Evolutionary conservation across 2,329 filamentous ascomycete genomes (phyloP).

Genomic region (Aspergillus neoniger): DNA sequence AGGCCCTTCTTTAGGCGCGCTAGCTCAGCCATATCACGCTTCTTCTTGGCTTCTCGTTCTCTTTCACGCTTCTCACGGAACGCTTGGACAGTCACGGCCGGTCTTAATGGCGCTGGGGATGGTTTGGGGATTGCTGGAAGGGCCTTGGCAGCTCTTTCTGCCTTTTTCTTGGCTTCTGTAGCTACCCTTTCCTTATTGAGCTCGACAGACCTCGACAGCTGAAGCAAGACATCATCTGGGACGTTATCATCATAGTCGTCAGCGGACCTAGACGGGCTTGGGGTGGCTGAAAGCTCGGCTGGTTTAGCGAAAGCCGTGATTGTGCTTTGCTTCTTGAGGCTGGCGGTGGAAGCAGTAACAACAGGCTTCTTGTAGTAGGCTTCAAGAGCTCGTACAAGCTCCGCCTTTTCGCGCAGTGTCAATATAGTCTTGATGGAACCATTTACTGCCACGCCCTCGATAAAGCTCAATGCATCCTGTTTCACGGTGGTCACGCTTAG

Average conservation of each 20-base stretch:
- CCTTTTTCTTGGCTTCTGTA: constrained; percentile 32
- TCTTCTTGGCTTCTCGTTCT: constrained; percentile 73
- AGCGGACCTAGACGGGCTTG: constrained; percentile 31
- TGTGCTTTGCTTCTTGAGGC: constrained; percentile 47
- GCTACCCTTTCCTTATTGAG: constrained; percentile 43
- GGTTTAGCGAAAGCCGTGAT: constrained; percentile 44
- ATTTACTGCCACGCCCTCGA: constrained; percentile 56
- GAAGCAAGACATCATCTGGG: constrained; percentile 43
- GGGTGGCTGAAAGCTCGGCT: constrained; percentile 37
- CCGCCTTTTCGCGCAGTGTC: constrained; percentile 78
- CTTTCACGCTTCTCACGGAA: constrained; percentile 74
- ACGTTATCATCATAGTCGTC: constrained; percentile 48
- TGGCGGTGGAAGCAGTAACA: constrained; percentile 43
- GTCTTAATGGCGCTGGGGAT: constrained; percentile 29
- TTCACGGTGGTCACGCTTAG: constrained; percentile 70
- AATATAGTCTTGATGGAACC: constrained; percentile 74
- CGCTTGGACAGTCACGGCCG: constrained; percentile 48
- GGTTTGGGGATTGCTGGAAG: constrained; percentile 30
- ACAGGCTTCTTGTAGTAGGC: constrained; percentile 50
- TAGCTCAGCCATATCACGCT: constrained; percentile 70
- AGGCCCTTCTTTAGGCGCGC: constrained; percentile 64
- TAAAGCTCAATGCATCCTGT: constrained; percentile 63
- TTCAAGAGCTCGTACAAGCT: constrained; percentile 67
- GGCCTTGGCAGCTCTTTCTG: constrained; percentile 27
- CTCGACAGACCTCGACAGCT: constrained; percentile 46